These are phyloP conservation scores for Echites panduratus DNA, from an alignment of 257 asterid species.

Conservation along the genomic window DNA sequence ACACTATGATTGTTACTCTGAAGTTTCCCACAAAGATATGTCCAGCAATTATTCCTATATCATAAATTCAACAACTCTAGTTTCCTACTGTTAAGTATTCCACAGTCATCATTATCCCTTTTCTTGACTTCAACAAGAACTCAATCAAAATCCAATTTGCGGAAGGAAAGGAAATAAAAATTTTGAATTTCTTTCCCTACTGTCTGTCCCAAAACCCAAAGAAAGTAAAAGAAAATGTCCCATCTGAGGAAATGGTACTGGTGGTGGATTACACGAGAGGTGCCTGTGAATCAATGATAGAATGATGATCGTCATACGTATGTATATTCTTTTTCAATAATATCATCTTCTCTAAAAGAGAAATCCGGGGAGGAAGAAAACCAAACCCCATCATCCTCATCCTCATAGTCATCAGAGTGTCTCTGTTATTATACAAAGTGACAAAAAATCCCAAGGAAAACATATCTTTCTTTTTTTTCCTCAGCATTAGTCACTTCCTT, in stretches of 20 bases:
- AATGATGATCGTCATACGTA: constrained; percentile 16
- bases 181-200: neutral
- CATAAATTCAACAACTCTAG: neutral
- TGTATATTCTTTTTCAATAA: constrained; percentile 1
- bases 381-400: neutral
- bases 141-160: constrained; percentile 2
- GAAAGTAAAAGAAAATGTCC: neutral
- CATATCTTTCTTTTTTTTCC: constrained; percentile 16
- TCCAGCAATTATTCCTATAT: neutral
- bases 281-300: constrained; percentile 18
- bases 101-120: constrained; percentile 14
- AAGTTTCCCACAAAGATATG: constrained; percentile 2
- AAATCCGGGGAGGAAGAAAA: constrained; percentile 6
- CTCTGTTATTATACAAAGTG: neutral
- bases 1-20: neutral
- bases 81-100: neutral
- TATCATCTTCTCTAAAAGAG: constrained; percentile 16
- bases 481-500: constrained; percentile 1
- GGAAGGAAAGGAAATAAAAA: neutral
- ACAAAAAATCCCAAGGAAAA: constrained; percentile 10
- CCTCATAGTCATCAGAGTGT: constrained; percentile 8
- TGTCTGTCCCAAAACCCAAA: neutral
- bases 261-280: constrained; percentile 20
- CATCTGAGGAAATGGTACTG: neutral
- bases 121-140: neutral